Conservation (phyloP, 441 rosid species). For the Pelargonium cotyledonis region DNA sequence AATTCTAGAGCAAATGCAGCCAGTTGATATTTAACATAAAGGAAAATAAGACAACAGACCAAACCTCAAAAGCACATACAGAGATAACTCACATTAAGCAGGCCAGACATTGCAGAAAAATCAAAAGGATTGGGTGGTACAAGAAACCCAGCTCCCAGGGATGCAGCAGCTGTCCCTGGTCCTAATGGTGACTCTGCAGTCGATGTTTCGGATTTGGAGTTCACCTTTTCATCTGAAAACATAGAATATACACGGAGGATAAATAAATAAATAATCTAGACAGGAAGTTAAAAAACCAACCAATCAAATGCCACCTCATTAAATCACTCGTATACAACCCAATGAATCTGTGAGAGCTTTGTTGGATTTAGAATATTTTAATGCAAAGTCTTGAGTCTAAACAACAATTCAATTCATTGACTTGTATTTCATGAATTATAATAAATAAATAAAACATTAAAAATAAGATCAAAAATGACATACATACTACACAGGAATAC, state of each 20-base stretch:
- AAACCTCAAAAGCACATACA: background rate
- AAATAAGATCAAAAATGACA: background rate
- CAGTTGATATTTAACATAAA: background rate
- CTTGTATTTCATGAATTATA: too few relatives aligned
- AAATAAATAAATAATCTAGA: background rate
- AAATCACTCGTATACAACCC: too few relatives aligned
- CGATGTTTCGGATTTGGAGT: constrained; percentile 33
- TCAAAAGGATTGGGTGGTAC: constrained; percentile 52
- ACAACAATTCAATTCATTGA: too few relatives aligned
- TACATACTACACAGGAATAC: background rate
- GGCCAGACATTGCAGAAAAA: constrained; percentile 79
- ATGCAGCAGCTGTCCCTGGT: constrained; percentile 30
- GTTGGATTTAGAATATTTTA: too few relatives aligned
- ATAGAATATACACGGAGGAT: background rate
- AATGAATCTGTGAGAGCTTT: too few relatives aligned
- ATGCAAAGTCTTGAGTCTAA: too few relatives aligned
- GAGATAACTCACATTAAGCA: constrained; percentile 58
- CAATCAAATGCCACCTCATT: too few relatives aligned
- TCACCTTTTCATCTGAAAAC: constrained; percentile 40
- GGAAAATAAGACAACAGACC: background rate
- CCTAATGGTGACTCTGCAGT: constrained; percentile 36
- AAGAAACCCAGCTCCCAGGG: constrained; percentile 35
- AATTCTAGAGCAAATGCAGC: background rate
- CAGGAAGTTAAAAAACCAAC: background rate
- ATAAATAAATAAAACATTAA: too few relatives aligned